Evolutionary conservation across 352 stramenopile genomes (phyloP).

Genomic region (Phytophthora gonapodyides): DNA sequence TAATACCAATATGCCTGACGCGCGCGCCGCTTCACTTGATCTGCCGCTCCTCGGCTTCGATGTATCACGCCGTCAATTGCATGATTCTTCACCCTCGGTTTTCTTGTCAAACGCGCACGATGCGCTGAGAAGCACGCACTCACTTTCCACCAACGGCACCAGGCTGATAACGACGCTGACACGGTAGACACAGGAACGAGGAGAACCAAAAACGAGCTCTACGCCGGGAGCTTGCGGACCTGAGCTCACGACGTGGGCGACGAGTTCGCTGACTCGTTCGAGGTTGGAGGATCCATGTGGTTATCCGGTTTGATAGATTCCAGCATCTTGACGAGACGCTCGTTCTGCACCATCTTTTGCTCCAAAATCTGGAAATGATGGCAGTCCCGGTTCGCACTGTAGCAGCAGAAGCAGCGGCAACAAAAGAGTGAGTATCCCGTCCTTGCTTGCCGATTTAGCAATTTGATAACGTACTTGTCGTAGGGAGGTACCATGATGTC

Average conservation of each 20-base stretch:
- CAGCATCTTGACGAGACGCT: slow-evolving; percentile 74
- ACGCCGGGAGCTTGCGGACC: slow-evolving; percentile 9
- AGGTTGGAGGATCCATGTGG: slow-evolving; percentile 56
- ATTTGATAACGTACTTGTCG: slow-evolving; percentile 62
- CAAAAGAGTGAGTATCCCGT: slow-evolving; percentile 1
- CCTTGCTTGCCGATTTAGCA: not conserved
- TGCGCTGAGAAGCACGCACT: not conserved
- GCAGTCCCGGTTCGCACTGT: slow-evolving; percentile 73
- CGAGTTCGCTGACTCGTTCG: slow-evolving; percentile 36
- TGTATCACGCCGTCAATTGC: slow-evolving; percentile 24
- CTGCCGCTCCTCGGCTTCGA: slow-evolving; percentile 21
- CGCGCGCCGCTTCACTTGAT: slow-evolving; percentile 21
- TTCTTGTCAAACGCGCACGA: slow-evolving; percentile 18
- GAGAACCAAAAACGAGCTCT: slow-evolving; percentile 13
- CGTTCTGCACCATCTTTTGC: slow-evolving; percentile 52
- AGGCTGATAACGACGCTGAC: slow-evolving; percentile 16
- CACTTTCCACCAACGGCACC: slow-evolving; percentile 3
- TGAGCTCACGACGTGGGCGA: slow-evolving; percentile 39
- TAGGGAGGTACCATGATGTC: slow-evolving; percentile 90
- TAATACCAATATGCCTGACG: slow-evolving; percentile 40
- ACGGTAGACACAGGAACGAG: slow-evolving; percentile 11
- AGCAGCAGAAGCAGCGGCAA: slow-evolving; percentile 11
- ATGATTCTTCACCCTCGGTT: slow-evolving; percentile 18
- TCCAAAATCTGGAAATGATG: slow-evolving; percentile 79
- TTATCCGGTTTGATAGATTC: slow-evolving; percentile 72